Evolutionary conservation across 805 yeast species (phyloP).

Genomic region (Kuraishia piskuri): DNA sequence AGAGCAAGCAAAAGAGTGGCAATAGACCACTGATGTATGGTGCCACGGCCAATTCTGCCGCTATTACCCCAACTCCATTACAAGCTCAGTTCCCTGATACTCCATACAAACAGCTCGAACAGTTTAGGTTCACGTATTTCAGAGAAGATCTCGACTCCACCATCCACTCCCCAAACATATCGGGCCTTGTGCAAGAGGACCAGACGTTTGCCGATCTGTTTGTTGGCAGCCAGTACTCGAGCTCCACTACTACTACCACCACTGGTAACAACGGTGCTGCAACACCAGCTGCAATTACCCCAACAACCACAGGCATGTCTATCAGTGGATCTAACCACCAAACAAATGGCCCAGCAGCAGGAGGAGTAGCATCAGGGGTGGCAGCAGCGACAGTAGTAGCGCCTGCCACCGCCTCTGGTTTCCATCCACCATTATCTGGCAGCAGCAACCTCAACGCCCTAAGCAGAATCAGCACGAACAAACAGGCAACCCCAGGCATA

Average conservation of each 20-base stretch:
- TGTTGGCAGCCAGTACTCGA: conserved; percentile 32
- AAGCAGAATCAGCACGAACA: background rate
- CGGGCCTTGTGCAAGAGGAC: conserved; percentile 56
- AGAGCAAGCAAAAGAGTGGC: conserved; percentile 20
- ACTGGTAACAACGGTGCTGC: background rate
- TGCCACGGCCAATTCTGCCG: background rate
- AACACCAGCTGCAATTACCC: background rate
- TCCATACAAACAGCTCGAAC: conserved; percentile 24
- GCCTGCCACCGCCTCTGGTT: background rate
- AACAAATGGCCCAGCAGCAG: too few species aligned
- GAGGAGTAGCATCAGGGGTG: too few species aligned
- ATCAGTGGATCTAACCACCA: background rate
- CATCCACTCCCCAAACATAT: conserved; percentile 79
- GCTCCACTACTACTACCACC: too few species aligned
- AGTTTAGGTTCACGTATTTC: conserved; percentile 82
- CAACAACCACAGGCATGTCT: background rate
- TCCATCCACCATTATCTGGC: background rate
- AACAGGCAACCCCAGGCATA: background rate
- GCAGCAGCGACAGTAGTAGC: too few species aligned
- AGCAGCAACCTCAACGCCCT: background rate
- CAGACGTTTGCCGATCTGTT: conserved; percentile 58
- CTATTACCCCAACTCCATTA: conserved; percentile 6
- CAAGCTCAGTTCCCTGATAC: conserved; percentile 3
- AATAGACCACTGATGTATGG: conserved; percentile 9
- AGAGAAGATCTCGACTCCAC: conserved; percentile 87